Percentiles rank a stretch among this genome's conserved stretches.
phyloP scores from a whole-genome alignment of 1,284 basidiomycete genomes.

The Golubevia sp. region DNA sequence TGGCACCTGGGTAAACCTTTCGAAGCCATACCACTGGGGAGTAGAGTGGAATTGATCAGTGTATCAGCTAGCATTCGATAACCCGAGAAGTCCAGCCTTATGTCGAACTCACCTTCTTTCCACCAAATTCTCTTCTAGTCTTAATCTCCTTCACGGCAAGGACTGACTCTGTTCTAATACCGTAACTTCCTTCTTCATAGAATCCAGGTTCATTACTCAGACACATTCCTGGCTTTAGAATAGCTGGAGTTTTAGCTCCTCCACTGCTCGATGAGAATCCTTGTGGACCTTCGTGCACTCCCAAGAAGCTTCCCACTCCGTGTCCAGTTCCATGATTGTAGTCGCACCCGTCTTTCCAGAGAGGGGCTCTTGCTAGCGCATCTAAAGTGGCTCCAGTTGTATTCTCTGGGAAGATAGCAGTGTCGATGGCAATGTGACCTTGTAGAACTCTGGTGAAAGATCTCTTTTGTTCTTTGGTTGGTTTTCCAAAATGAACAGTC shows the following conservation, averaged over 20 bases:
- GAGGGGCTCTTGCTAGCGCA: slow-evolving; percentile 35
- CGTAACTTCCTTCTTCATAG: slow-evolving; percentile 52
- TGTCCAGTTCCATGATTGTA: slow-evolving; percentile 52
- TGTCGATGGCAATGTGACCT: slow-evolving; percentile 19
- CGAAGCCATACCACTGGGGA: slow-evolving; percentile 41
- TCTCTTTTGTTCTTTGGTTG: slow-evolving; percentile 44
- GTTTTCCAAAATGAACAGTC: slow-evolving; percentile 52
- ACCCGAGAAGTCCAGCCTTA: no score
- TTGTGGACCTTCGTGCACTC: slow-evolving; percentile 51
- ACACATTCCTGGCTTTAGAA: slow-evolving; percentile 36
- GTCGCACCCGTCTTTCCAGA: slow-evolving; percentile 48
- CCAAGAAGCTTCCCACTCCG: slow-evolving; percentile 44
- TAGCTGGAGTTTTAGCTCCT: slow-evolving; percentile 27
- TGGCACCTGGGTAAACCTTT: slow-evolving; percentile 50
- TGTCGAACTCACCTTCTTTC: slow-evolving; percentile 8
- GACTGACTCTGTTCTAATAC: slow-evolving; percentile 50
- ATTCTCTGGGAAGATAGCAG: slow-evolving; percentile 40
- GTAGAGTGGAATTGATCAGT: no score
- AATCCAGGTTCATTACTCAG: slow-evolving; percentile 52
- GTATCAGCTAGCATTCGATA: no score
- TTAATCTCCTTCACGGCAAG: slow-evolving; percentile 29
- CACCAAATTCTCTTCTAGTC: slow-evolving; percentile 41
- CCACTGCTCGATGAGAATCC: slow-evolving; percentile 43
- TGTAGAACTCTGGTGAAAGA: slow-evolving; percentile 27
- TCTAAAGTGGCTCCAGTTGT: slow-evolving; percentile 49